These are phyloP conservation scores for Chalciporus piperatoides DNA, from an alignment of 1,284 basidiomycete genomes.

Conservation along the genomic window DNA sequence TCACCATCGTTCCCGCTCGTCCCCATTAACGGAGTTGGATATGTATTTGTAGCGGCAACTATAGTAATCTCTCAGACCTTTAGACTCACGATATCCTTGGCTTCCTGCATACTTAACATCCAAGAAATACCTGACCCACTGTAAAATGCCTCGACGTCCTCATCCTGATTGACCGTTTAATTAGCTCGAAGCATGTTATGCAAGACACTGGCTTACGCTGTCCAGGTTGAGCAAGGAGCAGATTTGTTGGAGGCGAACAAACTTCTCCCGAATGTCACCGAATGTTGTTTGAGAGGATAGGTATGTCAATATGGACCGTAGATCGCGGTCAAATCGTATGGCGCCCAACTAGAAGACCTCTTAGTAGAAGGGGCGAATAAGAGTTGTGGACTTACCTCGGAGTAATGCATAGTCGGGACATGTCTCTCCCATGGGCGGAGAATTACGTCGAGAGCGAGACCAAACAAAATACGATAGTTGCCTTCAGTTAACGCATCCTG, in stretches of 20 bases:
- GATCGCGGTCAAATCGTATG: slow-evolving; percentile 92
- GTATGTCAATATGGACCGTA: slow-evolving; percentile 80
- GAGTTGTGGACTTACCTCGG: slow-evolving; percentile 58
- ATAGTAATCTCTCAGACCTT: slow-evolving; percentile 42
- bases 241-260: slow-evolving; percentile 89
- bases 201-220: slow-evolving; percentile 47
- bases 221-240: slow-evolving; percentile 91
- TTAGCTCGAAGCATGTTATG: background rate
- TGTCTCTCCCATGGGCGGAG: slow-evolving; percentile 94
- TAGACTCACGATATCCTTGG: slow-evolving; percentile 64
- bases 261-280: slow-evolving; percentile 88
- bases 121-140: slow-evolving; percentile 89
- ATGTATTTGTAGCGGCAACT: background rate
- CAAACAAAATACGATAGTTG: slow-evolving; percentile 86
- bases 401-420: slow-evolving; percentile 77
- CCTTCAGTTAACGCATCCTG: slow-evolving; percentile 82
- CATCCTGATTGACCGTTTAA: slow-evolving; percentile 55
- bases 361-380: slow-evolving; percentile 10
- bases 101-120: slow-evolving; percentile 79
- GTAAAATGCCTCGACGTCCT: slow-evolving; percentile 90
- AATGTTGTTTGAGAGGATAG: slow-evolving; percentile 84
- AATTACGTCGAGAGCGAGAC: slow-evolving; percentile 79
- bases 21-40: slow-evolving; percentile 5
- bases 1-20: slow-evolving; percentile 1
- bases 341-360: slow-evolving; percentile 76